Base-by-base conservation (phyloP, 2,329 filamentous ascomycete species). In the Epichloe sibirici region DNA sequence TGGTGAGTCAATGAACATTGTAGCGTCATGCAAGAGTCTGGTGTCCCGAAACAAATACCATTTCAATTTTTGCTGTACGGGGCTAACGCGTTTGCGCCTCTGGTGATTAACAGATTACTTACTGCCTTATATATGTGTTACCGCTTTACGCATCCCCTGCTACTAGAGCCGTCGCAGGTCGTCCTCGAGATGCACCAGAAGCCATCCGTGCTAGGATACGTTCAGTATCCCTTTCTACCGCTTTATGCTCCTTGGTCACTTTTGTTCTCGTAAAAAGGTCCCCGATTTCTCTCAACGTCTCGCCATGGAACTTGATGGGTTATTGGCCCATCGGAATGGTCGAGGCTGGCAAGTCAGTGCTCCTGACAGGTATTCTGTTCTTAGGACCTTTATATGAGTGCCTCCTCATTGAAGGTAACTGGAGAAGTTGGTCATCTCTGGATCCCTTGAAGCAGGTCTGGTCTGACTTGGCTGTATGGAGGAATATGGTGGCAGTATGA, bases 201-300 rank as follows among this genome's bases (percentile, higher is more conserved):
- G 89, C 94, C 49, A 97, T 98, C 70, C 85, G 84, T 59, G 87
- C 88, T 53, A 84, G 93, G 59, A 85, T 95, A 61, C 79, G 85
- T 52, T 86, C 85, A 51, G 91, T 95, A 60, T 84, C 82, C 23
- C 66, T 86, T 53, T 90, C 88, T 45, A 93, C 88, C 64, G 64
- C 83, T 50, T 62, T 82, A 53, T 87, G 86, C 69, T 83, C 82
- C 38, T 56, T 81, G 49, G 67, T 78, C 53, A 90, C 89, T 3
- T 74, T 86, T 58, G 72, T 80, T 62, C 72, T 95, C 48, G 74
- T 93, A 49, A 21, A 35, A 13, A 31, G 11, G 4, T 23, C n/a
- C 12, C 46, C 31, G 35, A 21, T 17, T 44, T 34, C 57, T 35
- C 31, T 28, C 7, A n/a, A 42, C 42, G 4, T 40, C 21, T 48